Evolutionary conservation across 177 flowering plant genomes (phyloP), one percentile per base, ranked within the genome.

Genomic region (Vitis hybrid): DNA sequence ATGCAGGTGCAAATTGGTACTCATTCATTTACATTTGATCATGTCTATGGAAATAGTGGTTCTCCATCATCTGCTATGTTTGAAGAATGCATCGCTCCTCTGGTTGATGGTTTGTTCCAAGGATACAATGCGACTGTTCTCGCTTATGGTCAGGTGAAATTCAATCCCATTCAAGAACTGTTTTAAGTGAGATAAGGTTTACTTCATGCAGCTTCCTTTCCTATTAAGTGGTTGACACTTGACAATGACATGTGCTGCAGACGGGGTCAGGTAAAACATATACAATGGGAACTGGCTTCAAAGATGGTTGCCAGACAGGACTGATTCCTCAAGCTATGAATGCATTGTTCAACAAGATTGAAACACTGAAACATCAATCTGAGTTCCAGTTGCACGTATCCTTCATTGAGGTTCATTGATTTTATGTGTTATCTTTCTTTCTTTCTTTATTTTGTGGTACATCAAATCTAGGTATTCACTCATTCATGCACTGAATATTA

Each of bases 241-340:
- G 61, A 64, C 45, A 39, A 39, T 39, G 45, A 39, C 45, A 60
- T 74, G 9, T 79, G 51, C 45, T 81, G 80, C 88, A 96, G 99
- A 96, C 99, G 0, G 98, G 99, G 60, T 96, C 99, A 1, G 99
- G 99, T 39, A 96, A 96, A 80, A 96, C 99, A 45, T 96, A 96
- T 70, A 93, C 99, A 19, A 96, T 96, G 99, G 99, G 99, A 3
- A 93, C 98, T 53, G 90, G 95, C 72, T 84, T 85, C 71, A 85
- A 78, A 79, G 97, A 93, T 75, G 97, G 93, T 69, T 69, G 56
- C 72, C 91, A 89, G 69, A 84, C 85, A 16, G 99, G 97, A 65
- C 61, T 93, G 48, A 87, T 89, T 56, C 98, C 98, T 70, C 92
- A 82, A 85, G 99, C 79, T 60, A 88, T 96, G 99, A 86, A 81